Percentiles rank a stretch among this genome's conserved stretches.
phyloP scores from a whole-genome alignment of 73 alveolate species.

The Uronychia setigera region DNA sequence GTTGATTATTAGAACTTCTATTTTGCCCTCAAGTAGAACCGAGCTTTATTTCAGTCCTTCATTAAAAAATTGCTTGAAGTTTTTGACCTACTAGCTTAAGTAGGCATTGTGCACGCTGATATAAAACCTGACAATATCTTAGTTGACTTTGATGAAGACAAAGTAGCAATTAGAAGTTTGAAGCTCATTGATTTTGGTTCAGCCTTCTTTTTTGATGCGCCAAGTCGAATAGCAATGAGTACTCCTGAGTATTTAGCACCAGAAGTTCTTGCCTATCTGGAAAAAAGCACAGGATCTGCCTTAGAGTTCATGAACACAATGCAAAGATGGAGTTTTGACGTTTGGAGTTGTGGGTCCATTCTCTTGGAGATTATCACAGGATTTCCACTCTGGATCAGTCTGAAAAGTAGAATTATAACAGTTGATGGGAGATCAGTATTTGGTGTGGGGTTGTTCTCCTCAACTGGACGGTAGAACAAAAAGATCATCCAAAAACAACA shows the following conservation, averaged over 20 bases:
- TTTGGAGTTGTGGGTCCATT: conserved; percentile 75
- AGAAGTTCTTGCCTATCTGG: conserved; percentile 53
- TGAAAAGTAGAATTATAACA: conserved; percentile 56
- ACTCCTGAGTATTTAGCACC: conserved; percentile 80
- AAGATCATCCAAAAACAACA: conserved; percentile 46
- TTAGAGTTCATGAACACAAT: conserved; percentile 32
- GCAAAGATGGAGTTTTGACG: conserved; percentile 74
- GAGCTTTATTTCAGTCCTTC: conserved; percentile 31
- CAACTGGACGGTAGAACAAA: conserved; percentile 52
- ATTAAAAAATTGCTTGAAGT: conserved; percentile 57
- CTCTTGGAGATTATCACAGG: conserved; percentile 70
- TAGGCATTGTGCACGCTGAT: conserved; percentile 75
- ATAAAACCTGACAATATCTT: conserved; percentile 72
- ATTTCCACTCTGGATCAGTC: conserved; percentile 76
- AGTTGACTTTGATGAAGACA: conserved; percentile 50
- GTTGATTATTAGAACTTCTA: conserved; percentile 60
- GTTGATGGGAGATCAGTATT: conserved; percentile 32
- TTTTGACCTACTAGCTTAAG: conserved; percentile 46
- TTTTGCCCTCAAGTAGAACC: conserved; percentile 24
- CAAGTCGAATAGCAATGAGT: conserved; percentile 37
- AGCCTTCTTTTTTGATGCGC: conserved; percentile 43
- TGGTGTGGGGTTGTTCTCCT: conserved; percentile 62
- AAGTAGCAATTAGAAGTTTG: conserved; percentile 35
- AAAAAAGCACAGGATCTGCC: conserved; percentile 21
- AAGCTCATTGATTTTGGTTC: conserved; percentile 81